Base-by-base conservation (phyloP, 495 filamentous ascomycete genomes). In the Trypethelium eluteriae region DNA sequence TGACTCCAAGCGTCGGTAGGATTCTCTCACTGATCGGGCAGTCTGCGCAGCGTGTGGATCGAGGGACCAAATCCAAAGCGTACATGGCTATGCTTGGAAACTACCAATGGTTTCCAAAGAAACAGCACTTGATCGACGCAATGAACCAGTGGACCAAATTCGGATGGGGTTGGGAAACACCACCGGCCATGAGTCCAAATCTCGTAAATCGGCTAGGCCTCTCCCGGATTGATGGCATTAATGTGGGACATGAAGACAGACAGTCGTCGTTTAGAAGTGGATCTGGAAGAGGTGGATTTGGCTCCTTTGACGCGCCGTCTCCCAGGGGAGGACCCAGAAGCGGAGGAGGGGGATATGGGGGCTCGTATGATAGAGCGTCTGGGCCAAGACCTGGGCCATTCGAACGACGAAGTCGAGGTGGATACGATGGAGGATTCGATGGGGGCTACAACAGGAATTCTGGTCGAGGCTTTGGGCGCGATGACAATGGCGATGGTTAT, bases 131-230 rank as follows among this genome's bases (percentile, higher is more conserved):
- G 35, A 74, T 91, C 14, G 59, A 80, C 3, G 74, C 78, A 3
- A 73, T 94, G 64, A 92, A 93, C 74, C 74, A 83, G n/a, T 81
- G 86, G 72, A 79, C 82, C 50, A 73, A 75, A 34, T 76, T 83
- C 41, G 86, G 84, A 2, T 91, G 86, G 80, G 85, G 87, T 10
- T 78, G 89, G 79, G 64, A 76, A 0, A 67, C 80, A 64, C 80
- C 83, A 10, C 91, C 91, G 1, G 67, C 67, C 2, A 70, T 96
- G 9, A 57, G 72, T 12, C 68, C 70, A 1, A 69, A 50, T n/a
- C 16, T 84, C 25, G 81, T 78, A 1, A 25, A 64, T 3, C 84
- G 81, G 68, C 72, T 89, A 44, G 79, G 83, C 32, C 72, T 88
- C 0, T 32, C 46, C 0, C 59, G 72, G 2, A 57, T 83, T 9